phyloP scores from a whole-genome alignment of 306 rosid species.

The Cicer judaicum region DNA sequence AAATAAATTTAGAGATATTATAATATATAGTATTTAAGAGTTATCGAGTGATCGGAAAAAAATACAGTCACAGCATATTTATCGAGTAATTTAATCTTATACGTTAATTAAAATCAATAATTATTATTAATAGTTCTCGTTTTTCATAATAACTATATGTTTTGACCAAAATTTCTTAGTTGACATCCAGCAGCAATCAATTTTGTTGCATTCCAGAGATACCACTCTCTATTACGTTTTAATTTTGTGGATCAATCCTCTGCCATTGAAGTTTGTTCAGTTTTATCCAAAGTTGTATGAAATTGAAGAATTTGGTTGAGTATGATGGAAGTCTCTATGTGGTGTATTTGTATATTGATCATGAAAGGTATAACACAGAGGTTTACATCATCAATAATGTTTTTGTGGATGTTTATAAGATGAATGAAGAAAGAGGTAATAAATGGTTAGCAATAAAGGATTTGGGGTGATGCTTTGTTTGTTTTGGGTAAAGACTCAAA shows the following conservation, averaged over 20 bases:
- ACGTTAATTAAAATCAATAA: too few species aligned
- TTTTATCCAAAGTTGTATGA: conserved; percentile 35
- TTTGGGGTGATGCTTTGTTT: conserved; percentile 42
- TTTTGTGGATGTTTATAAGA: conserved; percentile 16
- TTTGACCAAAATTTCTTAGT: too few species aligned
- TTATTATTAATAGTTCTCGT: too few species aligned
- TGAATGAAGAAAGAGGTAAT: not conserved
- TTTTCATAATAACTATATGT: too few species aligned
- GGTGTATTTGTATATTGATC: conserved; percentile 38
- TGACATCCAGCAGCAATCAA: too few species aligned
- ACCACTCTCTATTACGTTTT: too few species aligned
- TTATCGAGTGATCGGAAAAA: too few species aligned
- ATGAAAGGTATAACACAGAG: not conserved
- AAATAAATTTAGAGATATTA: too few species aligned
- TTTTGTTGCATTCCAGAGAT: too few species aligned
- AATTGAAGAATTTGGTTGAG: conserved; percentile 47
- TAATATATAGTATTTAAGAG: too few species aligned
- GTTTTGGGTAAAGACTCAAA: conserved; percentile 39
- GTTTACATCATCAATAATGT: not conserved
- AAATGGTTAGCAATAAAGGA: not conserved
- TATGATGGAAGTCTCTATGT: conserved; percentile 50
- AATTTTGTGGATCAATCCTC: conserved; percentile 44
- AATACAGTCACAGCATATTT: too few species aligned
- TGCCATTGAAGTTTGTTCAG: conserved; percentile 35
- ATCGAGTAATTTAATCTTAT: too few species aligned